These are phyloP conservation scores for thale cress (Arabidopsis thaliana) DNA, from an alignment of 345 rosid genomes.

Conservation along the genomic window TAIR10.1 NC_003071.7:13096501-13097000, in stretches of 20 bases:
- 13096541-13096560: conserved; percentile 6
- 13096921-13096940: conserved; percentile 75
- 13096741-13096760: conserved; percentile 15
- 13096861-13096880: conserved; percentile 83
- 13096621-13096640: background rate
- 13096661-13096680: background rate
- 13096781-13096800: conserved; percentile 61
- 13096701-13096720: conserved; percentile 8
- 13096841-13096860: conserved; percentile 75
- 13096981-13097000: conserved; percentile 69
- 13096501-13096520: conserved; percentile 15
- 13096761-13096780: conserved; percentile 57
- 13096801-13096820: conserved; percentile 67
- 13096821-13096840: conserved; percentile 80
- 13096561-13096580: background rate
- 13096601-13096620: conserved; percentile 8
- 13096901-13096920: conserved; percentile 96
- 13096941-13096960: conserved; percentile 71
- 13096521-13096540: background rate
- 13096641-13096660: background rate
- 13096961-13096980: conserved; percentile 89
- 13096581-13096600: background rate
- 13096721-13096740: background rate
- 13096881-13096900: conserved; percentile 85
- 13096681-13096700: conserved; percentile 14